A percentile compares a stretch with the other conserved stretches of the same genome.
Conservation (phyloP, 2,329 filamentous ascomycete species). For the Colletotrichum theobromicola region DNA sequence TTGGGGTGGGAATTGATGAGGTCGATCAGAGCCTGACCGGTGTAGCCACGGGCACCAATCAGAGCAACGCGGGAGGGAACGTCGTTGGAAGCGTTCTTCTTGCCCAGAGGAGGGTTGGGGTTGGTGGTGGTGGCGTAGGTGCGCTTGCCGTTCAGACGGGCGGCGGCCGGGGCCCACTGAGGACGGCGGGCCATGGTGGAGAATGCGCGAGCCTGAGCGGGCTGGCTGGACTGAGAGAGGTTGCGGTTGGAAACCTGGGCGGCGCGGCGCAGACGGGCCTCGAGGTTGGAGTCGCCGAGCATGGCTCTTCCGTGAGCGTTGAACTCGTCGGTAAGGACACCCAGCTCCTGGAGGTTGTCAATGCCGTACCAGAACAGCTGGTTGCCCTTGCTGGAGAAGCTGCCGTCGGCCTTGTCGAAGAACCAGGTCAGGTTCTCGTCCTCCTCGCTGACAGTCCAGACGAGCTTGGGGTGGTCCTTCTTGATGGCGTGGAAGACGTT, state of each 20-base stretch:
- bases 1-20: conserved; percentile 87
- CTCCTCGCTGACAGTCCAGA: conserved; percentile 95
- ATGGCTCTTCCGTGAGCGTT: conserved; percentile 81
- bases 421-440: conserved; percentile 99
- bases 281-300: conserved; percentile 88
- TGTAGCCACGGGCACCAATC: conserved; percentile 93
- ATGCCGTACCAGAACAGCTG: conserved; percentile 97
- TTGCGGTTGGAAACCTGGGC: conserved; percentile 71
- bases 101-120: conserved; percentile 88
- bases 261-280: conserved; percentile 81
- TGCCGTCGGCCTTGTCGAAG: conserved; percentile 95
- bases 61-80: conserved; percentile 81
- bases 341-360: conserved; percentile 80
- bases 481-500: conserved; percentile 94
- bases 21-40: conserved; percentile 87
- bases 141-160: conserved; percentile 21
- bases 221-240: conserved; percentile 34
- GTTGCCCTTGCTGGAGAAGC: conserved; percentile 82
- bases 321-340: conserved; percentile 85
- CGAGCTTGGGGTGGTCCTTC: conserved; percentile 89
- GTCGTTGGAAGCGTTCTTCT: conserved; percentile 79
- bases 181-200: conserved; percentile 60
- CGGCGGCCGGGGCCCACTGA: conserved; percentile 28
- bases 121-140: conserved; percentile 65
- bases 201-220: conserved; percentile 57